Percentiles rank a stretch among this genome's conserved stretches.
Evolutionary conservation across 441 rosid genomes (phyloP).

Genomic region (Aquilaria agallochum): DNA sequence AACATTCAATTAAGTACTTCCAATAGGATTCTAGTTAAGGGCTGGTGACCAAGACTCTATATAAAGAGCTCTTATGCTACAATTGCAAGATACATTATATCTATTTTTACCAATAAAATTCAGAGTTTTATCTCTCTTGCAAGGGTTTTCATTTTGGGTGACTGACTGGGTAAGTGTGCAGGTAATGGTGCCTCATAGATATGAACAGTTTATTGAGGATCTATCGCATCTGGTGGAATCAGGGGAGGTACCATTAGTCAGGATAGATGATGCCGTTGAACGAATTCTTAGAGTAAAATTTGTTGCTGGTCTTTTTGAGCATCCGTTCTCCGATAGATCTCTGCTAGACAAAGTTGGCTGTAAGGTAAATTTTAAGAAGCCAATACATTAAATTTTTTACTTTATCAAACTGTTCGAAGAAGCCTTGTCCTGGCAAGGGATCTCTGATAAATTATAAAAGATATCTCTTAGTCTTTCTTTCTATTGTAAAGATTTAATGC

Average conservation of each 20-base stretch:
- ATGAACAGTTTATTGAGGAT: conserved; percentile 47
- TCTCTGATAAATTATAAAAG: neutral
- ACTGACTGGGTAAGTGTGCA: conserved; percentile 26
- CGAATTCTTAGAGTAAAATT: conserved; percentile 89
- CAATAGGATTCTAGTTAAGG: no score
- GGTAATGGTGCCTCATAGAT: conserved; percentile 76
- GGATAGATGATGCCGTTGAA: conserved; percentile 86
- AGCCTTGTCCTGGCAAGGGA: no score
- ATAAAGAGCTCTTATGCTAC: no score
- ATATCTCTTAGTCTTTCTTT: neutral
- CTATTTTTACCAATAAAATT: no score
- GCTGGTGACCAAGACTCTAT: no score
- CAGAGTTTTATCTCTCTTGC: no score
- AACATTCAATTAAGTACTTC: no score
- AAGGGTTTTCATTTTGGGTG: neutral
- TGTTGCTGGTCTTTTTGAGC: conserved; percentile 72
- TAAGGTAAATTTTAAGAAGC: conserved; percentile 40
- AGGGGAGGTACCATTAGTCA: conserved; percentile 59
- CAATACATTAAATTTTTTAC: neutral
- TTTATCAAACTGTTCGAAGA: no score
- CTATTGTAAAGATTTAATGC: no score
- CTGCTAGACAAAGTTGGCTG: conserved; percentile 71
- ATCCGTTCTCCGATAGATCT: conserved; percentile 70
- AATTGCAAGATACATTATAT: no score
- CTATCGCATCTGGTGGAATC: conserved; percentile 52